Evolutionary conservation across 352 stramenopile species (phyloP).

Genomic region (Phytophthora pisi): DNA sequence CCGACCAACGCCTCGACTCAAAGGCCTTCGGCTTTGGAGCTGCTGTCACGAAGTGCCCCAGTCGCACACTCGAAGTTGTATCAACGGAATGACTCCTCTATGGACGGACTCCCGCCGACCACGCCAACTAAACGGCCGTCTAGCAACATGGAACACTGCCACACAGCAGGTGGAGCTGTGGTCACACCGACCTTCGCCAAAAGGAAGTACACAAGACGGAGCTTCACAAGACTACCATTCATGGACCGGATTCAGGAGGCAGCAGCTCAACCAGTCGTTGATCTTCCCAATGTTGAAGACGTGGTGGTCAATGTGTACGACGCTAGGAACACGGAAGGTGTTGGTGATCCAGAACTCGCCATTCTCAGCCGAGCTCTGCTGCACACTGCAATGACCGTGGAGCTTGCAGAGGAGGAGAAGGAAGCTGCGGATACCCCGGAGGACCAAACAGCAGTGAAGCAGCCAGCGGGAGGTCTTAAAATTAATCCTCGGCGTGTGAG

Average conservation of each 20-base stretch:
- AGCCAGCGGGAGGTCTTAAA: constrained; percentile 11
- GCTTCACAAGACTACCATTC: constrained; percentile 37
- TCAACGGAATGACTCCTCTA: constrained; percentile 6
- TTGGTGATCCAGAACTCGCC: constrained; percentile 39
- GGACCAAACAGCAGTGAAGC: not conserved
- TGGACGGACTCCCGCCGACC: constrained; percentile 15
- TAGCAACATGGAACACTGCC: constrained; percentile 25
- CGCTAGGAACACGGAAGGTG: constrained; percentile 29
- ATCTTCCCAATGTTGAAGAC: constrained; percentile 44
- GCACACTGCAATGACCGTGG: constrained; percentile 49
- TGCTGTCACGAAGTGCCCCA: constrained; percentile 66
- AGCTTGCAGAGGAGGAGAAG: constrained; percentile 35
- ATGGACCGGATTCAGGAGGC: constrained; percentile 46
- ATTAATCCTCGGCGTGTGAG: constrained; percentile 1
- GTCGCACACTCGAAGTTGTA: constrained; percentile 25
- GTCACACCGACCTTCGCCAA: constrained; percentile 41
- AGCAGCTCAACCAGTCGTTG: not conserved
- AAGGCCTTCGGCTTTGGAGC: constrained; percentile 44
- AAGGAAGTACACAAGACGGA: constrained; percentile 48
- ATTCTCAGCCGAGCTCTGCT: constrained; percentile 66
- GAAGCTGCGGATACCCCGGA: not conserved
- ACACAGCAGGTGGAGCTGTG: constrained; percentile 19
- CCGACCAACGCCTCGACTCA: constrained; percentile 33
- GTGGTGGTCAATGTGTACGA: constrained; percentile 46
- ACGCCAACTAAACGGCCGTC: constrained; percentile 40